Conservation (phyloP, 441 rosid genomes). For the Gossypium davidsonii region DNA sequence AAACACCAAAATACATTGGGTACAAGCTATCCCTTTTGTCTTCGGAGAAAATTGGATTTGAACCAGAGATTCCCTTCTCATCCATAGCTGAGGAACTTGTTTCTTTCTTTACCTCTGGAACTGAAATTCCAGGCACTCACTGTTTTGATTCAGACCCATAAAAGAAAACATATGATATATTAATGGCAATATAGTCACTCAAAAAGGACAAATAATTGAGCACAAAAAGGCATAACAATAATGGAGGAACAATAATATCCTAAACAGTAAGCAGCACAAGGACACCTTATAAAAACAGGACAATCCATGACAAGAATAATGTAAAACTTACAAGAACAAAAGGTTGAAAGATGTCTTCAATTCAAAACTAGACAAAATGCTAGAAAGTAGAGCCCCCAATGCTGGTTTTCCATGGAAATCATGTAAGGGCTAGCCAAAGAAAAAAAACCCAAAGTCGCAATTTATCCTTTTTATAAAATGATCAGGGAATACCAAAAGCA, state of each 20-base stretch:
- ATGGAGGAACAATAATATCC: slow-evolving; percentile 17
- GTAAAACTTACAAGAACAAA: slow-evolving; percentile 28
- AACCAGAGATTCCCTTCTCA: slow-evolving; percentile 29
- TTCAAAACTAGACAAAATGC: slow-evolving; percentile 6
- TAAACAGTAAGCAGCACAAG: background rate
- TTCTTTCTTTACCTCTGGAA: background rate
- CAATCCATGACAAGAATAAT: background rate
- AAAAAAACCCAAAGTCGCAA: background rate
- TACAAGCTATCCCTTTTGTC: slow-evolving; percentile 36
- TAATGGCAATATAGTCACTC: background rate
- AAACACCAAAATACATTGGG: slow-evolving; percentile 55
- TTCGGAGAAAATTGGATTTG: slow-evolving; percentile 30
- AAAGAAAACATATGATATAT: background rate
- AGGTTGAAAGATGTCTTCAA: slow-evolving; percentile 4
- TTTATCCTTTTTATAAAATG: slow-evolving; percentile 10
- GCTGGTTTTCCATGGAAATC: background rate
- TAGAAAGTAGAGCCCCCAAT: background rate
- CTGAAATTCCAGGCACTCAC: background rate
- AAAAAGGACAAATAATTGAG: slow-evolving; percentile 22
- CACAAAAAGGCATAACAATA: slow-evolving; percentile 23
- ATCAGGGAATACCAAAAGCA: slow-evolving; percentile 30
- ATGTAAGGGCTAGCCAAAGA: too few relatives aligned
- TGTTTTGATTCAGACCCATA: background rate
- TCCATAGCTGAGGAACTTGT: slow-evolving; percentile 29
- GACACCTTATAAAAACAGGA: background rate